Evolutionary conservation across 495 filamentous ascomycete species (phyloP), one percentile per base, ranked within the genome.

Genomic region (Tuber calosporum): DNA sequence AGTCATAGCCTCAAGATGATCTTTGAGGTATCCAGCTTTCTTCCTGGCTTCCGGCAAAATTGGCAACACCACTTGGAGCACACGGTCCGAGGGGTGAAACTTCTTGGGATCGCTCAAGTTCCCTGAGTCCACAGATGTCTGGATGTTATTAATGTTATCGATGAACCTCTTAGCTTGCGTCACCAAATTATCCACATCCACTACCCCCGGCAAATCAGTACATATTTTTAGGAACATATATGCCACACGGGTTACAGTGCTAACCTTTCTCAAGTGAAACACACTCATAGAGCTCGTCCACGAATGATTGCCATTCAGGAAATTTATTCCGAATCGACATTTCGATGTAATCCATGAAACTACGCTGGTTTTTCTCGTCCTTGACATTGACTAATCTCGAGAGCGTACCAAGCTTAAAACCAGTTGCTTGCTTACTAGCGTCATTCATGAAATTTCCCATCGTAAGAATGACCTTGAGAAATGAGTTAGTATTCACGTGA

Each of bases 391-490:
- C 95, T 42, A 99, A 85, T 37, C 95, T 89, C 48, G 92, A 91
- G n/a, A 99, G 89, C 1, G 95, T 96, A 78, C 93, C 93, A 37
- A 99, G 88, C 83, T 99, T 99, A 90, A 99, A 99, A 68, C 95
- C 95, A 75, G 90, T 92, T 2, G 96, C 95, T 83, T 98, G 96
- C 84, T 99, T 99, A 83, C 97, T 97, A 68, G 93, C 89, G 79
- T 98, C 95, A 84, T 99, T 99, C 95, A 99, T 99, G 86, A 95
- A 99, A 81, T 99, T 99, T 81, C 95, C 95, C 80, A 99, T 96
- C 83, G 97, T 93, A 77, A 98, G 85, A 82, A 99, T 99, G 68
- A 99, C 85, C 75, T 77, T 48, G 38, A 38, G 66, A 67, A 20
- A 74, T 20, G 22, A 34, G 69, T 69, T 67, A 74, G 36, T n/a